Base-by-base conservation (phyloP, 164 flowering plant species). In the Nymphaea thermarum region DNA sequence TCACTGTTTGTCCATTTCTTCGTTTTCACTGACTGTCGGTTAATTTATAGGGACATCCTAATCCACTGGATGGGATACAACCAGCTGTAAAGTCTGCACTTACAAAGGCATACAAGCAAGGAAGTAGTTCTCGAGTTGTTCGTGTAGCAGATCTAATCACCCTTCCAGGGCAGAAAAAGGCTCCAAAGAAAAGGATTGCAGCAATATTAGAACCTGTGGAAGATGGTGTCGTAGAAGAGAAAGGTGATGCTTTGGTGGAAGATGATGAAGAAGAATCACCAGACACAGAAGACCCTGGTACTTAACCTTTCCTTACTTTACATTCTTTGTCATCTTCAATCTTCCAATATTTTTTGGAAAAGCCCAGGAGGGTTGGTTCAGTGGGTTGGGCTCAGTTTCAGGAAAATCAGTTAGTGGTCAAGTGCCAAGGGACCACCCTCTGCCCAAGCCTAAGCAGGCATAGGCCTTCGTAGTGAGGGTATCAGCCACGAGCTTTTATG, bases 91-190 rank as follows among this genome's bases (percentile, higher is more conserved):
- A 94, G 79, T 78, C 90, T 75, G 94, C 98, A 60, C 74, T 91
- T 12, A 94, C 98, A 36, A 88, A 75, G 74, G 93, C 96, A 71
- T 91, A 91, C 77, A 91, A 90, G 72, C 86, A 88, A 81, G 88
- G 86, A 61, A 88, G 92, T 76, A 84, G 80, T 53, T 76, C 80
- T 14, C 84, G 87, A 60, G 80, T 83, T 71, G 83, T 88, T 25
- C 82, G 91, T 62, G 79, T 89, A 69, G 92, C 99, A 62, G 98
- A 91, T 77, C 64, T 90, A 62, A 79, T 92, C 64, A 75, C 83
- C 6, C 86, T 94, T 74, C 99, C 96, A 61, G 99, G 99, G 55
- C 67, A 83, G 7, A 91, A 91, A 61, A 91, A 90, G 77, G 90
- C 84, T 44, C 94, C 93, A 42, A 90, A 87, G 80, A 94, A 91